Base-by-base conservation (phyloP, 2,329 filamentous ascomycete genomes). In the Scytalidium lignicola region DNA sequence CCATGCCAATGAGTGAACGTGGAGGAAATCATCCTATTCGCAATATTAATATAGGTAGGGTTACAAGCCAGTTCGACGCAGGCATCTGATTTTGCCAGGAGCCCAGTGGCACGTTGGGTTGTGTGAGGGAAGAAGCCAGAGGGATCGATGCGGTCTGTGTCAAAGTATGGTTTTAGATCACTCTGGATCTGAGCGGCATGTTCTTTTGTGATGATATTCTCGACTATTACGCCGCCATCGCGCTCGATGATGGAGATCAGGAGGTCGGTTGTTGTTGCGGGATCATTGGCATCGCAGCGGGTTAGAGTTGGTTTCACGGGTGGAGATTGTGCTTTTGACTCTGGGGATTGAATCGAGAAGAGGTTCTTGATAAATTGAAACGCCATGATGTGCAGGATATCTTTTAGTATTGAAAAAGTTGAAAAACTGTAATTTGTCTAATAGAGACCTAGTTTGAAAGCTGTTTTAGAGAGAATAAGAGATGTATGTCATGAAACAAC, bases 51-150 rank as follows among this genome's bases (percentile, higher is more conserved):
- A 32, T 65, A 68, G 10, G 63, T 57, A 3, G 58, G 58, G 41
- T 67, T 71, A 40, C 61, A 62, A 1, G 64, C 65, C 8, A 70
- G 60, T 43, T 70, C 64, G 21, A 66, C 62, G 21, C 66, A 68
- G 1, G 60, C 63, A 37, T 68, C 65, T 0, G 69, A 71, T 8
- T 63, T 58, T 3, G 59, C 66, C 17, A 71, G 51, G 21, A 71
- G 48, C 2, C 69, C 67, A 3, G 64, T 66, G 0, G 68, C 68
- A 18, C 69, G 58, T 51, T 68, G 64, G 0, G 66, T 70, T 1
- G 66, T 70, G 3, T 51, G 50, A 3, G 67, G 67, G 40, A 70
- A 70, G 56, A 70, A 69, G 8, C 67, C 67, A 21, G 61, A 67
- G 23, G 59, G 54, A 51, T 70, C 67, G 15, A 58, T 58, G 1